phyloP scores from a whole-genome alignment of 495 filamentous ascomycete genomes.

The Aspergillus carlsbadensis region DNA sequence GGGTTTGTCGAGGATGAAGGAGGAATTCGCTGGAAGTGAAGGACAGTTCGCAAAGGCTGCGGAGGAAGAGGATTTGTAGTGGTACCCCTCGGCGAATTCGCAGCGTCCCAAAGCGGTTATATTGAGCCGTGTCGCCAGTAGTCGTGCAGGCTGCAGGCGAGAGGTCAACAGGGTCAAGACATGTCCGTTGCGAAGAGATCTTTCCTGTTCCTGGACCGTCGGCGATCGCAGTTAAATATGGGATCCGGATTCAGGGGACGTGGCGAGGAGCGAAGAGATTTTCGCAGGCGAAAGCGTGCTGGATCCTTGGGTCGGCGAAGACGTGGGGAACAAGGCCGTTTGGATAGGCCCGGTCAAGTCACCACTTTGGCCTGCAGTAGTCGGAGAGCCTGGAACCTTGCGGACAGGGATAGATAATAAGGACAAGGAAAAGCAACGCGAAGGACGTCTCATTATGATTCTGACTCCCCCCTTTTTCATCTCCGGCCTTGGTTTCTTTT shows the following conservation, averaged over 20 bases:
- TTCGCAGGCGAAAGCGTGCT: background rate
- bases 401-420: background rate
- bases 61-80: background rate
- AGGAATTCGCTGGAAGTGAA: background rate
- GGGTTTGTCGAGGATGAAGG: too few species aligned
- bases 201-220: background rate
- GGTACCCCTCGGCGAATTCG: background rate
- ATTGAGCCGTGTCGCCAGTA: background rate
- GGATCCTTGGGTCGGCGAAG: background rate
- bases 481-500: conserved; percentile 11
- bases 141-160: background rate
- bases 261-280: conserved; percentile 4
- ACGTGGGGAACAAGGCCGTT: background rate
- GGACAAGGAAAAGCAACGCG: background rate
- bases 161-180: background rate
- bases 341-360: background rate
- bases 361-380: background rate
- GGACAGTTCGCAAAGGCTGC: background rate
- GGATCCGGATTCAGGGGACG: background rate
- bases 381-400: background rate
- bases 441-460: background rate
- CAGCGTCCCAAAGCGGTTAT: conserved; percentile 5
- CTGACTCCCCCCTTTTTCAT: conserved; percentile 1
- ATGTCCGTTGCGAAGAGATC: background rate
- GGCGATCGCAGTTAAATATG: background rate